phyloP scores from a whole-genome alignment of 306 rosid genomes.

The Prunus armeniaca region DNA sequence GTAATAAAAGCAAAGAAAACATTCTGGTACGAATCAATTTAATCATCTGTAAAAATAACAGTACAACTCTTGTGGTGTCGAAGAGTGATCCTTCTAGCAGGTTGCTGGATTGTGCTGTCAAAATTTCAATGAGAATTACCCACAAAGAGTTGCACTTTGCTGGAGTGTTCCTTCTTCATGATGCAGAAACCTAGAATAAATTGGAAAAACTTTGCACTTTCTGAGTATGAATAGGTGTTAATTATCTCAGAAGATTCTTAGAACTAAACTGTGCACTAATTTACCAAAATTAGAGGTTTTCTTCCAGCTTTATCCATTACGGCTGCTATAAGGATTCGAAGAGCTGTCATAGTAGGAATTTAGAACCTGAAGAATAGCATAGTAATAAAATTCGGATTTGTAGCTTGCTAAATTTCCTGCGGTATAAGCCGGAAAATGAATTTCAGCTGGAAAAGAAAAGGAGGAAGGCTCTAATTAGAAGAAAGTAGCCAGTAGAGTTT shows the following conservation, averaged over 20 bases:
- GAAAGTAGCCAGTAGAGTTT: no score
- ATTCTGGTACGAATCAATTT: neutral
- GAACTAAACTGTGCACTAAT: neutral
- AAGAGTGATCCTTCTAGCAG: neutral
- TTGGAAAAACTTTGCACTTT: slow-evolving; percentile 20
- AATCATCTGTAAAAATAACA: neutral
- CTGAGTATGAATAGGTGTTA: neutral
- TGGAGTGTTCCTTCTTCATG: neutral
- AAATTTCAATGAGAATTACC: neutral
- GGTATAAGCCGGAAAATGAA: no score
- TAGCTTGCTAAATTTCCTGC: no score
- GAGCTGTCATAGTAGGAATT: slow-evolving; percentile 17
- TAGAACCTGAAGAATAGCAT: slow-evolving; percentile 73
- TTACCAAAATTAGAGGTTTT: slow-evolving; percentile 80
- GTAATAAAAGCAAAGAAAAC: neutral
- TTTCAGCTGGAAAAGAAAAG: no score
- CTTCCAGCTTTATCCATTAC: slow-evolving; percentile 73
- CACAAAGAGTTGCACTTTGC: neutral
- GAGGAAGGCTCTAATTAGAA: no score
- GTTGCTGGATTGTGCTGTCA: neutral
- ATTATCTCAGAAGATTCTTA: slow-evolving; percentile 4
- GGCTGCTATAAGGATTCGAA: slow-evolving; percentile 23
- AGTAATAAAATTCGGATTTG: neutral
- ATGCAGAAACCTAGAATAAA: slow-evolving; percentile 58
- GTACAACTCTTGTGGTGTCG: neutral